Evolutionary conservation across 2,329 filamentous ascomycete genomes (phyloP), one percentile per base, ranked within the genome.

Genomic region (Xylariaceae sp.): DNA sequence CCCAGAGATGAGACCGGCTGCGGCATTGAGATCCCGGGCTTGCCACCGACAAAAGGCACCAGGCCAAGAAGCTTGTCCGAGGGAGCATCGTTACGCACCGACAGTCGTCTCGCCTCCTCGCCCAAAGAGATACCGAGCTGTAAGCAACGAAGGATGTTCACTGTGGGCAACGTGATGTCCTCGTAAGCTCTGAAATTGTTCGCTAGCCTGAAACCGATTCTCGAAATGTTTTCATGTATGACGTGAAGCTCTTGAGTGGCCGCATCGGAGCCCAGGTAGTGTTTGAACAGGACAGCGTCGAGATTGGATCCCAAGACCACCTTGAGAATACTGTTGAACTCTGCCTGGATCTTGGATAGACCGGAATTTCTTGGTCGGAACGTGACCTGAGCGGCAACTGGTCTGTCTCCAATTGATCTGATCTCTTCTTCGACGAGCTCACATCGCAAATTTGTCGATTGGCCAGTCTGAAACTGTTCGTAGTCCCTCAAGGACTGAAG

Each of bases 61-160:
- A 71, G 57, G 4, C 60, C 52, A 29, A 71, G 61, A 14, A 81
- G 59, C 18, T 59, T 50, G 13, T 52, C 46, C 0, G 63, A 41
- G 49, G 50, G 38, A 33, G 37, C 31, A 9, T 52, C 39, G 4
- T 41, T 31, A 13, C 23, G 9, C 24, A 18, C 21, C 17, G 14
- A 34, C 37, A 37, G 40, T 13, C 18, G 21, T 3, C 48, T 76
- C 63, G 50, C 74, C 49, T 55, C 67, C 54, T 66, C 65, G 38
- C 70, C 74, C 26, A 94, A 63, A 1, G 77, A 82, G 21, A 94
- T 63, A 3, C 88, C 89, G 43, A 94, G 68, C 49, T 83, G 78
- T 8, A 97, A 67, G 50, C 86, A 86, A 41, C 84, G 79, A 30
- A 97, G 68, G 47, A 96, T 84, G 36, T 84, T 86, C 31, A 88